Evolutionary conservation across 2,329 filamentous ascomycete genomes (phyloP).

Genomic region (Trichoderma semiorbis): DNA sequence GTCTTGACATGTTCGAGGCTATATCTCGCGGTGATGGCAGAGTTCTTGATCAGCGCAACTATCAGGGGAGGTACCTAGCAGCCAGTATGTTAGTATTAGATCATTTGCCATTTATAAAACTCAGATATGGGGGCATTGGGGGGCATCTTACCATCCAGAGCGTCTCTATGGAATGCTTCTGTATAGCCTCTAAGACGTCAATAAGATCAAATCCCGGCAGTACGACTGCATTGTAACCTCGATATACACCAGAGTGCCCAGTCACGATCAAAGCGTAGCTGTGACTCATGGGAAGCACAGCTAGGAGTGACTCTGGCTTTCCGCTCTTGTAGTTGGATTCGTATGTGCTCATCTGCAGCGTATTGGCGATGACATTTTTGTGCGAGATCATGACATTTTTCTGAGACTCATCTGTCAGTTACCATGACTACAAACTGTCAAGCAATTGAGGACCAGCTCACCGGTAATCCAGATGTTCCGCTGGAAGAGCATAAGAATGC

Average conservation of each 20-base stretch:
- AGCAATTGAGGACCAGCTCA: constrained; percentile 30
- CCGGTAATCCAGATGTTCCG: constrained; percentile 69
- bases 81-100: background rate
- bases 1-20: constrained; percentile 65
- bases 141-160: constrained; percentile 57
- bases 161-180: constrained; percentile 62
- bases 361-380: constrained; percentile 70
- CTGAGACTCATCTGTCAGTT: constrained; percentile 33
- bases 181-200: constrained; percentile 58
- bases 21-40: constrained; percentile 58
- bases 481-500: constrained; percentile 72
- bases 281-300: constrained; percentile 71
- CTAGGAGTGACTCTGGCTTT: constrained; percentile 42
- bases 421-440: background rate
- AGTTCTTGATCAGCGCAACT: constrained; percentile 68
- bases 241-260: constrained; percentile 60
- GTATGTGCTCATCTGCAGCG: constrained; percentile 55
- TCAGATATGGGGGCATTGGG: no score
- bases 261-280: constrained; percentile 74
- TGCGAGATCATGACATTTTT: constrained; percentile 80
- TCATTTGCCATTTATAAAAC: background rate
- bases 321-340: constrained; percentile 27
- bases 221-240: constrained; percentile 69
- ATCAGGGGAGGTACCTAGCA: constrained; percentile 65
- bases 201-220: constrained; percentile 71